Evolutionary conservation across 2,329 filamentous ascomycete genomes (phyloP).

Genomic region (Fusarium napiforme): DNA sequence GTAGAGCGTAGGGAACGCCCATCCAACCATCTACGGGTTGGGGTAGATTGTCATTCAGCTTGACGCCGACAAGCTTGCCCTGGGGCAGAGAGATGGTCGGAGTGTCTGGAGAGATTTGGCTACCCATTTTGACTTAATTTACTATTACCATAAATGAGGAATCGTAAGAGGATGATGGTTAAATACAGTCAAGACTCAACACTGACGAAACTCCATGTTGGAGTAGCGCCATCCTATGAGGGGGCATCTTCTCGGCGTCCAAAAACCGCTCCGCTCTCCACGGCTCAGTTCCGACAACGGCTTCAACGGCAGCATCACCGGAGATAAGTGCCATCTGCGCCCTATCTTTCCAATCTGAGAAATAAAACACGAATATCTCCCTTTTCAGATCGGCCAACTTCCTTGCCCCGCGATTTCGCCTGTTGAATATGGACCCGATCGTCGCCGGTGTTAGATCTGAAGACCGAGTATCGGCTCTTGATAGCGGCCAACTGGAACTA

Average conservation of each 20-base stretch:
- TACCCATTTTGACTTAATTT: constrained; percentile 23
- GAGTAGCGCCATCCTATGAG: not conserved
- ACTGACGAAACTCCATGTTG: not conserved
- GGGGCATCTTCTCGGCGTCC: constrained; percentile 10
- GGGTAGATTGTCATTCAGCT: constrained; percentile 32
- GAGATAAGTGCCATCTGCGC: not conserved
- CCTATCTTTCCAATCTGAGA: not conserved
- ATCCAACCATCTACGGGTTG: constrained; percentile 55
- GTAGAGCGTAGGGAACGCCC: constrained; percentile 60
- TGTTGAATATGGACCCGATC: constrained; percentile 1
- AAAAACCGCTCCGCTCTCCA: constrained; percentile 17
- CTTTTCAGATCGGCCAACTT: constrained; percentile 5
- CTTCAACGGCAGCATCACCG: not conserved
- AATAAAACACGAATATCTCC: not conserved
- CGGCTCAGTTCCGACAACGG: constrained; percentile 13
- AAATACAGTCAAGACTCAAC: not conserved
- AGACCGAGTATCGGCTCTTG: constrained; percentile 14
- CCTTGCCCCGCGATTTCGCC: constrained; percentile 19
- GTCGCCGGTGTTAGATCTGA: constrained; percentile 14
- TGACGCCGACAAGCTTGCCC: constrained; percentile 37
- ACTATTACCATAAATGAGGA: not conserved
- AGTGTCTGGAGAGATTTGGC: constrained; percentile 9
- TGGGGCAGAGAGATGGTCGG: constrained; percentile 34
- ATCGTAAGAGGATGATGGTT: not conserved
- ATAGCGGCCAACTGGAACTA: not conserved